A percentile compares a stretch with the other conserved stretches of the same genome.
Conservation (phyloP, 2,329 filamentous ascomycete species). For the Neophaeococcomyces aloes region DNA sequence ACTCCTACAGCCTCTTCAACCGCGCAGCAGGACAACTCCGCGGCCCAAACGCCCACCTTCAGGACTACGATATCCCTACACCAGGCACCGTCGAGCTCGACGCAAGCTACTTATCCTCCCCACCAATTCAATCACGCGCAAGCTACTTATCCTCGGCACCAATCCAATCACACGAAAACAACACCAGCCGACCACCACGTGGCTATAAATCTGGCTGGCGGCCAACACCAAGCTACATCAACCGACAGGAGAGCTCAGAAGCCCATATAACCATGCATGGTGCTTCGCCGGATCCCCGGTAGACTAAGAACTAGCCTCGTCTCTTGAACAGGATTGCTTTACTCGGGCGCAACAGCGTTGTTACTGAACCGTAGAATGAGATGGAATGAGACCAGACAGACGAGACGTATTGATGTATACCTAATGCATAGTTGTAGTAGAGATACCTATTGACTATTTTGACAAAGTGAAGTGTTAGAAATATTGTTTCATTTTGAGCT, state of each 20-base stretch:
- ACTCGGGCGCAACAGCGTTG: too few species aligned
- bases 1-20: constrained; percentile 13
- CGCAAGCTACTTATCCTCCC: constrained; percentile 11
- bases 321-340: too few species aligned
- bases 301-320: too few species aligned
- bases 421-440: too few species aligned
- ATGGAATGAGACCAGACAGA: too few species aligned
- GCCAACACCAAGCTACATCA: constrained; percentile 16
- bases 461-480: too few species aligned
- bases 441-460: too few species aligned
- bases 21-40: constrained; percentile 7
- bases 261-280: constrained; percentile 17
- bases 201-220: constrained; percentile 16
- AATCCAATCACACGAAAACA: constrained; percentile 8
- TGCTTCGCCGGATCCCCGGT: neutral
- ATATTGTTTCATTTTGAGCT: too few species aligned
- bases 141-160: constrained; percentile 10
- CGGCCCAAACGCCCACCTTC: neutral
- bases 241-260: constrained; percentile 16
- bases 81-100: constrained; percentile 1
- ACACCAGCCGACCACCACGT: constrained; percentile 4
- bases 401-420: too few species aligned
- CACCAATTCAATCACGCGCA: constrained; percentile 10
- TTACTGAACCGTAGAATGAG: too few species aligned
- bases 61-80: neutral